Percentiles rank a stretch among this genome's conserved stretches.
These are phyloP conservation scores for Pythium diclinum DNA, from an alignment of 352 stramenopile genomes.

Conservation along the genomic window DNA sequence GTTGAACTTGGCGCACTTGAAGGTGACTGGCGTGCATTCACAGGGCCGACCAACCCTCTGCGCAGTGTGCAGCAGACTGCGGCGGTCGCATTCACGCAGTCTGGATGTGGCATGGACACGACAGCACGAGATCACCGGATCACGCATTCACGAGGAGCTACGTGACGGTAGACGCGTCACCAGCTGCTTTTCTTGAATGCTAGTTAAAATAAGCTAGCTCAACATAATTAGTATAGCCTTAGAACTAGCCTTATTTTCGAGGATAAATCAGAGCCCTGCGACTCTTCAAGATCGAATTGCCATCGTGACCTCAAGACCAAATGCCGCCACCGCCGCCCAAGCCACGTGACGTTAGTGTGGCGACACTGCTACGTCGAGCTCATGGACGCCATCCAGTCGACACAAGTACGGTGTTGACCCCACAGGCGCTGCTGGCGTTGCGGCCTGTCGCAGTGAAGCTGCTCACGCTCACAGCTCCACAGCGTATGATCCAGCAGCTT, in stretches of 20 bases:
- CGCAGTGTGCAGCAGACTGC: not conserved
- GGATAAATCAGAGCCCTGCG: too few relatives aligned
- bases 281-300: not conserved
- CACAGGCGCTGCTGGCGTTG: not conserved
- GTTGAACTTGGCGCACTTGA: not conserved
- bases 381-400: not conserved
- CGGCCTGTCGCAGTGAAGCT: not conserved
- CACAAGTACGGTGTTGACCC: not conserved
- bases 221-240: too few relatives aligned
- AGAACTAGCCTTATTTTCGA: too few relatives aligned
- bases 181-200: too few relatives aligned
- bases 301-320: not conserved
- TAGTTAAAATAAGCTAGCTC: too few relatives aligned
- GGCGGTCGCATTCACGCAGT: not conserved
- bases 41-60: too few relatives aligned
- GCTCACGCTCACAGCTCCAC: not conserved
- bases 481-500: conserved; percentile 2
- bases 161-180: not conserved
- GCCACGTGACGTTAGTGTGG: not conserved
- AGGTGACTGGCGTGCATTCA: not conserved
- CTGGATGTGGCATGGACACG: not conserved
- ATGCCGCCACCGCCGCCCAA: not conserved
- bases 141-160: not conserved
- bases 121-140: not conserved
- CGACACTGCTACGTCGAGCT: not conserved